Conservation (phyloP, 345 rosid species). For the Linum usitatissimum region DNA sequence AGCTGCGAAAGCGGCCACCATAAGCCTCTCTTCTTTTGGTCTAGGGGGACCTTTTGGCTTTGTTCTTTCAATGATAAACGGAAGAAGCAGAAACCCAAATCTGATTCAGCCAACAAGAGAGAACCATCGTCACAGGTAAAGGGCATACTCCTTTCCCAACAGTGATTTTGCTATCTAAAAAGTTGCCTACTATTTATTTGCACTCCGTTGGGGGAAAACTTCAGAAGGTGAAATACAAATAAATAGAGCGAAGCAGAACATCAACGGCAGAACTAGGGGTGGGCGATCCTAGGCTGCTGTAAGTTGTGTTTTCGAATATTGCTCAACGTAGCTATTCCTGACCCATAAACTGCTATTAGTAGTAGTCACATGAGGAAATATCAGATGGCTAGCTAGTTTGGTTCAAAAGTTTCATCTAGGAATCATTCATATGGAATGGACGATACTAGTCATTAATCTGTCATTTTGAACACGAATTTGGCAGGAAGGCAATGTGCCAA, state of each 20-base stretch:
- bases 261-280: too few relatives aligned
- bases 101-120: slow-evolving; percentile 39
- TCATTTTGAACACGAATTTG: slow-evolving; percentile 7
- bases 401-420: too few relatives aligned
- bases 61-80: slow-evolving; percentile 46
- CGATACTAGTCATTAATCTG: not conserved
- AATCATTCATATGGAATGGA: not conserved
- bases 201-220: not conserved
- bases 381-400: too few relatives aligned
- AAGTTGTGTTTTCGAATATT: too few relatives aligned
- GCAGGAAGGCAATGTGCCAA: slow-evolving; percentile 43
- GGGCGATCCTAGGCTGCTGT: too few relatives aligned
- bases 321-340: too few relatives aligned
- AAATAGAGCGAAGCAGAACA: too few relatives aligned
- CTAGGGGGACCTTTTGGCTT: slow-evolving; percentile 71
- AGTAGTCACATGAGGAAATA: too few relatives aligned
- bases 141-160: not conserved
- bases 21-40: slow-evolving; percentile 72
- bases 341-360: too few relatives aligned
- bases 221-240: too few relatives aligned
- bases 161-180: not conserved
- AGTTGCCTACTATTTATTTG: not conserved
- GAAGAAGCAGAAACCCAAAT: slow-evolving; percentile 57
- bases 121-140: slow-evolving; percentile 51
- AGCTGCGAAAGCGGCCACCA: slow-evolving; percentile 57